Evolutionary conservation across 352 stramenopile genomes (phyloP).

Genomic region (Pythium oligandrum): DNA sequence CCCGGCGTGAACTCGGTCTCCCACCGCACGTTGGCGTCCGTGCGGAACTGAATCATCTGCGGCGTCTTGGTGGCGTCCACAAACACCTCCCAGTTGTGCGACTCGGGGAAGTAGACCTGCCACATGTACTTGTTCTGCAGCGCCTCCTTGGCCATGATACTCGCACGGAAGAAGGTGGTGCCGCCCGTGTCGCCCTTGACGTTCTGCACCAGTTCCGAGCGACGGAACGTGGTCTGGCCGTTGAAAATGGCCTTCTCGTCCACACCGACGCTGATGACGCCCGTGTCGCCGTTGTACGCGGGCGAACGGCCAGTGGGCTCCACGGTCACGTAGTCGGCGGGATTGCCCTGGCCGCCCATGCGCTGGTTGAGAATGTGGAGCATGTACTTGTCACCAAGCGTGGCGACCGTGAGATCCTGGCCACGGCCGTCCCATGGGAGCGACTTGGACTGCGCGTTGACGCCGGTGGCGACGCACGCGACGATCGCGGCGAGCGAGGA

Average conservation of each 20-base stretch:
- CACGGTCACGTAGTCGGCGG: slow-evolving; percentile 48
- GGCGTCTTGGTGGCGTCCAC: slow-evolving; percentile 47
- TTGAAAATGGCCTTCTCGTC: slow-evolving; percentile 46
- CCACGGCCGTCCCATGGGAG: slow-evolving; percentile 58
- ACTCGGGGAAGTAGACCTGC: slow-evolving; percentile 61
- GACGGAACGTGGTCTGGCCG: slow-evolving; percentile 54
- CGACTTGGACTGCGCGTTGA: slow-evolving; percentile 13
- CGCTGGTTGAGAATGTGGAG: slow-evolving; percentile 64
- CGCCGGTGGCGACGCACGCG: slow-evolving; percentile 3
- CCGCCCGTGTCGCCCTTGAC: slow-evolving; percentile 27
- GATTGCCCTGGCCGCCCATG: slow-evolving; percentile 33
- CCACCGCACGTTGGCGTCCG: slow-evolving; percentile 43
- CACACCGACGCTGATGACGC: slow-evolving; percentile 48
- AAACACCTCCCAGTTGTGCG: slow-evolving; percentile 55
- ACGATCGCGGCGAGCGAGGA: slow-evolving; percentile 10
- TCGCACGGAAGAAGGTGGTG: slow-evolving; percentile 61
- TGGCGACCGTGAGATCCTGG: slow-evolving; percentile 44
- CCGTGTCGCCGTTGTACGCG: slow-evolving; percentile 56
- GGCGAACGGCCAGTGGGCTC: slow-evolving; percentile 34
- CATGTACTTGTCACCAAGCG: slow-evolving; percentile 51
- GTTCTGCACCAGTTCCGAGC: slow-evolving; percentile 63
- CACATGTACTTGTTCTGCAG: slow-evolving; percentile 51
- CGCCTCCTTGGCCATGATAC: slow-evolving; percentile 37
- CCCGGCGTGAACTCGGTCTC: slow-evolving; percentile 37
- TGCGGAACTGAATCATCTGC: slow-evolving; percentile 52